Conservation (phyloP, 1,139 yeast genomes). For the Saccharomyces hybrid region DNA sequence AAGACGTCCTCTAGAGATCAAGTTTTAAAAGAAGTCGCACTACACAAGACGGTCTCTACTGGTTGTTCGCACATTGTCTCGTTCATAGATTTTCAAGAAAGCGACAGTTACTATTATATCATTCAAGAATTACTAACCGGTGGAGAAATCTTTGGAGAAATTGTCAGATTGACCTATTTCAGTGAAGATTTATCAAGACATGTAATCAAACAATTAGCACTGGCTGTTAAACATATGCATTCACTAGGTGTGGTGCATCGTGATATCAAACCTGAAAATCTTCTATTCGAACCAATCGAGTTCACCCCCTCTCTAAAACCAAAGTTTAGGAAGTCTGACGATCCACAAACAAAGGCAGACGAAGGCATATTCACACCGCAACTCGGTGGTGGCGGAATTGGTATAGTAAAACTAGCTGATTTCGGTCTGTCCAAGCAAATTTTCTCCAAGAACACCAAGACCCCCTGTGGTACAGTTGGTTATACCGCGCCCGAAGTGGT, state of each 20-base stretch:
- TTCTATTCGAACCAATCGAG: constrained; percentile 72
- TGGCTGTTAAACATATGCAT: constrained; percentile 76
- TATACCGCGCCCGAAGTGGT: constrained; percentile 95
- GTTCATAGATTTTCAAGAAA: constrained; percentile 60
- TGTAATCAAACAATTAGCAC: constrained; percentile 74
- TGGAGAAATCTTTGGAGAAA: constrained; percentile 91
- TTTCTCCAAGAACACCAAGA: constrained; percentile 58
- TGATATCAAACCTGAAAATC: constrained; percentile 91
- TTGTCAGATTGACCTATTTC: constrained; percentile 84
- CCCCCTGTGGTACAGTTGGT: constrained; percentile 88
- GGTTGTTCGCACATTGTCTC: constrained; percentile 64
- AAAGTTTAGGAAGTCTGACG: constrained; percentile 63
- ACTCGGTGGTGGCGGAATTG: constrained; percentile 86
- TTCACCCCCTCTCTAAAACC: constrained; percentile 45
- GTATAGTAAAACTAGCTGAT: constrained; percentile 79
- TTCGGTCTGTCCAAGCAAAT: constrained; percentile 88
- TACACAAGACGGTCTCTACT: constrained; percentile 33
- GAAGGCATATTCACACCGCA: constrained; percentile 69
- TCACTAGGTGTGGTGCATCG: constrained; percentile 84
- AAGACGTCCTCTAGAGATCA: constrained; percentile 29
- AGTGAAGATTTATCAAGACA: constrained; percentile 80
- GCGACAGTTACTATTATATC: constrained; percentile 61
- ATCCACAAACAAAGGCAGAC: constrained; percentile 57
- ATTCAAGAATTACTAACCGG: constrained; percentile 83
- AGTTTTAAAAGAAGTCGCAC: constrained; percentile 74